These are phyloP conservation scores for Trypanosoma grayi DNA, from an alignment of 208 protist species.

Conservation along the genomic window DNA sequence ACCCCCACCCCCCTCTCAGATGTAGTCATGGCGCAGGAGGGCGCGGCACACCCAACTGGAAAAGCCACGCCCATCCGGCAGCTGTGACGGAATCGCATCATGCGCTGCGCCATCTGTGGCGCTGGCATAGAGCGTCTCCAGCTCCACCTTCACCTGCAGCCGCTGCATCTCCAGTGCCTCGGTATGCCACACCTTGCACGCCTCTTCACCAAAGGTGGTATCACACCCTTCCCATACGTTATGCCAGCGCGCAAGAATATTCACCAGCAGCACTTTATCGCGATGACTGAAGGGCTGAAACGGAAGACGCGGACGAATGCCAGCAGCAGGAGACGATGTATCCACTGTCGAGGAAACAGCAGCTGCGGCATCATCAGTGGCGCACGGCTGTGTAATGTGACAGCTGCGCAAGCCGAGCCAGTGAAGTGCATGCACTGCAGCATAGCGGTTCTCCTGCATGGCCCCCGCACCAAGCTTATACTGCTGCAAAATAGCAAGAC, in stretches of 20 bases:
- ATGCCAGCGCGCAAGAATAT: slow-evolving; percentile 24
- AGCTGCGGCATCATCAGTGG: neutral
- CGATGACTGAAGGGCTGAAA: slow-evolving; percentile 45
- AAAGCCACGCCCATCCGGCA: slow-evolving; percentile 14
- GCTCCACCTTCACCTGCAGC: slow-evolving; percentile 33
- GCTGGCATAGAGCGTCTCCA: slow-evolving; percentile 38
- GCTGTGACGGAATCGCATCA: neutral
- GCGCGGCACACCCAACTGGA: slow-evolving; percentile 36
- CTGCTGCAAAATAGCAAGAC: slow-evolving; percentile 69
- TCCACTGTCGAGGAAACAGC: neutral
- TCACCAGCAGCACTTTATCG: slow-evolving; percentile 46
- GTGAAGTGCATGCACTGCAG: slow-evolving; percentile 29
- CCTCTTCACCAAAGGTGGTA: too few relatives aligned
- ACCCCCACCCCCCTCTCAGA: slow-evolving; percentile 8
- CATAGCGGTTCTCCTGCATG: slow-evolving; percentile 24
- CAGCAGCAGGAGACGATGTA: neutral
- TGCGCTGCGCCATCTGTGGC: neutral
- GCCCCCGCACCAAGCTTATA: slow-evolving; percentile 47
- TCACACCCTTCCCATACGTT: neutral
- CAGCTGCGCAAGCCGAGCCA: slow-evolving; percentile 52
- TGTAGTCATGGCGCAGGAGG: slow-evolving; percentile 38
- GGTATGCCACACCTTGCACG: neutral
- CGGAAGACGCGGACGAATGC: slow-evolving; percentile 22
- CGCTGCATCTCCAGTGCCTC: slow-evolving; percentile 31
- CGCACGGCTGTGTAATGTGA: slow-evolving; percentile 10